Base-by-base conservation (phyloP, 2,329 filamentous ascomycete species). In the Pseudocercospora vitis region DNA sequence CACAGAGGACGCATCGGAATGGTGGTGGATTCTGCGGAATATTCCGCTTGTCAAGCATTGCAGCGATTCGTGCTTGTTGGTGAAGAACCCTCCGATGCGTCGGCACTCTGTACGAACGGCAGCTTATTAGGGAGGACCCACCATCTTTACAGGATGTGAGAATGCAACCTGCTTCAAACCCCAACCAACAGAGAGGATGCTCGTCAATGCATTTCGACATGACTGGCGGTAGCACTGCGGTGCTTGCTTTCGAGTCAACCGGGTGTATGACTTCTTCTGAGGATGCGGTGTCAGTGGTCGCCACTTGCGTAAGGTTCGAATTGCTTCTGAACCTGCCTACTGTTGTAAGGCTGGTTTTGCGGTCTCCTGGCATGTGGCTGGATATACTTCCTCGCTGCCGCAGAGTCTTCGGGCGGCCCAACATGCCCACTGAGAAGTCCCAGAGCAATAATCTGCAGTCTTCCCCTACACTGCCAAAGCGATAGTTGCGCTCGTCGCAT, bases 371-470 rank as follows among this genome's bases (percentile, higher is more conserved):
- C 76, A 82, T 45, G 81, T 72, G 62, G 52, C 76, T 77, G 3
- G 76, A 75, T 45, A 81, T 72, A 60, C 78, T 81, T 28, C 73
- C 76, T 58, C 79, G 73, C 48, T 87, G 81, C 55, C 81, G 75
- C 40, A 64, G 58, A 29, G 83, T 86, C 74, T 92, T 92, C 16
- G 94, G 92, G 56, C 91, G 82, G 71, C 95, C 89, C 64, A 99
- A 79, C 92, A 97, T 97, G 63, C 91, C 91, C 35, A 96, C 90
- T 61, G 87, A 96, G 70, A 99, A 99, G 75, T 99, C 94, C 94
- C 94, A 99, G 9, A 99, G 77, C 55, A 96, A 83, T 14, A 99
- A 76, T 53, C 91, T 81, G 64, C 91, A 89, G 70, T 99, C 94
- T 69, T 97, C 92, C 11, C 92, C 94, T 0, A 99, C 92, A 65